Evolutionary conservation across 2,329 filamentous ascomycete species (phyloP), one percentile per base, ranked within the genome.

Genomic region (Tympanopsis confertula): DNA sequence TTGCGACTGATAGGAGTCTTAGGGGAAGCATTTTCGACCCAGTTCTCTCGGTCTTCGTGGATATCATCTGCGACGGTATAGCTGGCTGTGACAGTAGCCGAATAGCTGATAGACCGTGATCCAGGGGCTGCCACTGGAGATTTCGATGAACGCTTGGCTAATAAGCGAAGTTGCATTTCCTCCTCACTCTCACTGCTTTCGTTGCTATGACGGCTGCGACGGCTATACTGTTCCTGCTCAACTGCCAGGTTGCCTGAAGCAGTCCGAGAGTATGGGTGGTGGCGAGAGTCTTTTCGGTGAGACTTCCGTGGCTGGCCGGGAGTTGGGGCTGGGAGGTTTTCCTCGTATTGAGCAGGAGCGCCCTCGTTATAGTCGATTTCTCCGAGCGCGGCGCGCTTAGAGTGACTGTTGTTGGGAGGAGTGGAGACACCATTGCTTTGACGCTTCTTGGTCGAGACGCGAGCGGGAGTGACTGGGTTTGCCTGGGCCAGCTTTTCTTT

Each of bases 231-330:
- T 58, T 56, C 18, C 4, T 61, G 57, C 17, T 41, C 55, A 41
- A 14, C 52, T 47, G 15, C 12, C 20, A 72, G 46, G 55, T 45
- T 49, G 4, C 56, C 60, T 5, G 68, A 71, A 5, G 67, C 58
- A 18, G 69, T 71, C 40, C 79, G 71, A 37, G 76, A 62, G 57
- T 88, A 84, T 10, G 82, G 77, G 55, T 88, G 75, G 47, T 86
- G 82, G 19, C 82, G 76, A 29, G 71, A 73, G 49, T 88, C 86
- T 42, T 78, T 72, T 40, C 86, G 78, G 45, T 79, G 81, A 13
- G 82, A 83, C 68, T 98, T 96, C 44, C 91, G 78, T 19, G 91
- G 91, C 57, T 98, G 91, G 2, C 91, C 91, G 1, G 91, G 91
- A 4, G 91, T 98, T 3, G 91, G 91, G 1, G 88, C 89, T 3